Evolutionary conservation across 352 stramenopile species (phyloP), one percentile per base, ranked within the genome.

Genomic region (Albugo candida): DNA sequence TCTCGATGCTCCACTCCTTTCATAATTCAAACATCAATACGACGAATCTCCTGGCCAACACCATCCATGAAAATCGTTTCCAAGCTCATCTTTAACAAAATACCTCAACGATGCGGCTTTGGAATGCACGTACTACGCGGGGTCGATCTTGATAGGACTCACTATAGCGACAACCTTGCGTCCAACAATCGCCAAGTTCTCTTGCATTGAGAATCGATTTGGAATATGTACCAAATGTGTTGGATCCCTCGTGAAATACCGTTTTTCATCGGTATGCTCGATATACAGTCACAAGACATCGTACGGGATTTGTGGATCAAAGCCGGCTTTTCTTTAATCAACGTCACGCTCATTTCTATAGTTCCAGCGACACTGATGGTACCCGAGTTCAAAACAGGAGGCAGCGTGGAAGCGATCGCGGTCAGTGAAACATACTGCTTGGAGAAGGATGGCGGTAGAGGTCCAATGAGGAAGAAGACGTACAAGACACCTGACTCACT

Each of bases 201-300:
- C 65, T 62, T 98, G 87, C 95, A 99, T 99, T 31, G 82, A 56
- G 18, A 77, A 59, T 2, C 94, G 95, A 51, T 94, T 81, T 1
- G 94, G 92, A 63, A 99, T n/a, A n/a, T n/a, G n/a, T n/a, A n/a
- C n/a, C n/a, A n/a, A 99, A 5, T 91, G 64, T 45, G 94, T 78
- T 35, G 86, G 58, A 59, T 99, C 95, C 95, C 95, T 99, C 18
- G 95, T 98, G 43, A 88, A 92, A 60, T 95, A 95, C n/a, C 94
- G 72, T 67, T 99, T 99, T 12, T 92, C 94, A 59, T 98, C 81
- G 12, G 95, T 99, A 65, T 99, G 96, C 47, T 99, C 96, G 70
- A 99, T 99, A 63, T 99, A 95, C 24, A 99, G 76, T 95, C 96
- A 99, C 18, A 99, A 60, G 12, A 99, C 96, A 69, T 99, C 96